Percentiles rank a stretch among this genome's conserved stretches.
Conservation (phyloP, 2,329 filamentous ascomycete genomes). For the Arthrobotrys pseudoclavata region DNA sequence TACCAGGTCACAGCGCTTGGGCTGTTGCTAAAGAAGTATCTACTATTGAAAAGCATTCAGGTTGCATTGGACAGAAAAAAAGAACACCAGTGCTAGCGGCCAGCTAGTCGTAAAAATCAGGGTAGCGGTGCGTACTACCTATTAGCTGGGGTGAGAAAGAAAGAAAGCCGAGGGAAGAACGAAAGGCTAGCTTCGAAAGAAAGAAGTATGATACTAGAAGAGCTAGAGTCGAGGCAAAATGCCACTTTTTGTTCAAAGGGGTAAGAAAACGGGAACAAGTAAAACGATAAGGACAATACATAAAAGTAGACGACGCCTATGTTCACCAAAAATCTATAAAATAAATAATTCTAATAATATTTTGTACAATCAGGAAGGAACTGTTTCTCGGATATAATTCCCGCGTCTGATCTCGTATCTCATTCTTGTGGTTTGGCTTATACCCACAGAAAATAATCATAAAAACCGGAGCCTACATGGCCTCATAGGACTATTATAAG, state of each 20-base stretch:
- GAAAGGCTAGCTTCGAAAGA: background rate
- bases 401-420: slow-evolving; percentile 18
- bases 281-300: slow-evolving; percentile 31
- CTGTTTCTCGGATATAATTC: slow-evolving; percentile 2
- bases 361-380: slow-evolving; percentile 46
- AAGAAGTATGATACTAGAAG: slow-evolving; percentile 24
- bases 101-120: background rate
- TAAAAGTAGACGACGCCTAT: slow-evolving; percentile 41
- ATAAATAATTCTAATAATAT: slow-evolving; percentile 15
- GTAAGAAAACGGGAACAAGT: slow-evolving; percentile 12
- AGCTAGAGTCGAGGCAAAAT: slow-evolving; percentile 27
- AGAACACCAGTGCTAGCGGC: slow-evolving; percentile 1
- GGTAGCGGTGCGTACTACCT: background rate
- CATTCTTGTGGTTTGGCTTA: background rate
- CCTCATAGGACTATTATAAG: too few species aligned
- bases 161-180: background rate
- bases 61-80: slow-evolving; percentile 14
- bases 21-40: slow-evolving; percentile 17
- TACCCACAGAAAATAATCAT: slow-evolving; percentile 7
- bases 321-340: slow-evolving; percentile 45
- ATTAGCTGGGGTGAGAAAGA: background rate
- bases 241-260: slow-evolving; percentile 37
- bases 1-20: slow-evolving; percentile 6
- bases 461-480: background rate
- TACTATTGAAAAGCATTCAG: slow-evolving; percentile 11